Percentiles rank a stretch among this genome's conserved stretches.
phyloP scores from a whole-genome alignment of 345 rosid species.

The Mercurialis annua region DNA sequence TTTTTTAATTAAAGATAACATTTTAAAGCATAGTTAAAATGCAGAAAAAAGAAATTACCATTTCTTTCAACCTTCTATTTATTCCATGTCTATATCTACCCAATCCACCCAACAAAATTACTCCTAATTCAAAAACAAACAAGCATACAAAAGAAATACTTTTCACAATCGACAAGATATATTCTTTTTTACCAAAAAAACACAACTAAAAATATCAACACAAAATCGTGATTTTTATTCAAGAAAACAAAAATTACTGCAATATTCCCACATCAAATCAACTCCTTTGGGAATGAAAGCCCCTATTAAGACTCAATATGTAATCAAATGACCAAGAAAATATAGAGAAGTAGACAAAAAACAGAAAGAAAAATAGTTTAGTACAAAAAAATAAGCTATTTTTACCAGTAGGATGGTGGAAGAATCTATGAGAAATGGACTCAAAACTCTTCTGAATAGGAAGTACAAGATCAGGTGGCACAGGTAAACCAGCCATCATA shows the following conservation, averaged over 20 bases:
- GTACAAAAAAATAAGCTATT: not conserved
- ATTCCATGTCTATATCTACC: slow-evolving; percentile 1
- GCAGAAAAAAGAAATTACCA: not conserved
- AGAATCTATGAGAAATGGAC: slow-evolving; percentile 47
- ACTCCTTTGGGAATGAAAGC: not conserved
- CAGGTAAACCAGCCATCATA: slow-evolving; percentile 56
- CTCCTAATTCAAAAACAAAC: not conserved
- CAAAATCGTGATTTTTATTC: not conserved
- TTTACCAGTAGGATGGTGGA: slow-evolving; percentile 48
- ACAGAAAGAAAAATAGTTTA: not conserved
- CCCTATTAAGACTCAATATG: not conserved
- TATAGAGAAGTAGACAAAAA: not conserved
- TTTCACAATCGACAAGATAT: not conserved
- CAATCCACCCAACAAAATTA: not conserved
- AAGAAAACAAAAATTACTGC: not conserved
- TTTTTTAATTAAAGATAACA: too few relatives aligned
- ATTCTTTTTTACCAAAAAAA: not conserved
- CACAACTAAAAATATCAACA: not conserved
- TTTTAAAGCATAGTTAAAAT: not conserved
- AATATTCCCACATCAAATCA: slow-evolving; percentile 19
- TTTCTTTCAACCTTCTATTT: not conserved
- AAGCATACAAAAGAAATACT: not conserved
- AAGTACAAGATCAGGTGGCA: slow-evolving; percentile 53
- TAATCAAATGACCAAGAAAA: not conserved
- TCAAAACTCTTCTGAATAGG: slow-evolving; percentile 51